Evolutionary conservation across 805 yeast genomes (phyloP), one percentile per base, ranked within the genome.

Genomic region (Kodamaea nitidulidarum): DNA sequence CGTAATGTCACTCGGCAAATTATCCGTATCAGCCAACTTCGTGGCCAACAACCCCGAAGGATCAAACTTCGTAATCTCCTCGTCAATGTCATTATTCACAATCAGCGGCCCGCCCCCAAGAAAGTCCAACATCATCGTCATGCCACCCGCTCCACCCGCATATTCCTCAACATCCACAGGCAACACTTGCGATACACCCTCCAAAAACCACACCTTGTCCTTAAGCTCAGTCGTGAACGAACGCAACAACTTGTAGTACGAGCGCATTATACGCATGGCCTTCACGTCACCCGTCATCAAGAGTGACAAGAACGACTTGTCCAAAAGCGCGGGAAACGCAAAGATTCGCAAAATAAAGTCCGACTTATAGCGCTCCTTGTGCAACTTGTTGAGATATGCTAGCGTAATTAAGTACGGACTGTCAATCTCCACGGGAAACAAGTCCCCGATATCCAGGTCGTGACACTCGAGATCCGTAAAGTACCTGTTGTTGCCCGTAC

Each of bases 91-190:
- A 42, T 59, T 59, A 42, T 59, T 59, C 16, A 67, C 63, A 14
- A 68, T 65, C 7, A 68, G 57, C 10, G 72, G 71, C 7, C 75
- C 73, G 9, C 93, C 93, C 15, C 93, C 95, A 14, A 84, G 67
- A 65, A 84, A 84, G 58, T 84, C 93, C 60, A 84, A 65, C 95
- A 84, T 84, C 95, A 84, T 84, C 55, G 84, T 88, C 88, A 83
- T 83, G 45, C 93, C 93, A 38, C 95, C 93, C 39, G 78, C 70
- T 32, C 95, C 86, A 29, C 95, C 95, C 10, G 90, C 80, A 54
- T 86, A 84, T 52, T 84, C 88, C 50, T 90, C 96, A 39, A 87
- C 95, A 58, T 88, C 95, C 8, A 82, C 95, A 0, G 96, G 96
- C 35, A 90, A 69, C 1, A 88, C 95, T 39, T 81, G 79, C 4